phyloP scores from a whole-genome alignment of 345 rosid species.

The Eucalyptus tenuipes region DNA sequence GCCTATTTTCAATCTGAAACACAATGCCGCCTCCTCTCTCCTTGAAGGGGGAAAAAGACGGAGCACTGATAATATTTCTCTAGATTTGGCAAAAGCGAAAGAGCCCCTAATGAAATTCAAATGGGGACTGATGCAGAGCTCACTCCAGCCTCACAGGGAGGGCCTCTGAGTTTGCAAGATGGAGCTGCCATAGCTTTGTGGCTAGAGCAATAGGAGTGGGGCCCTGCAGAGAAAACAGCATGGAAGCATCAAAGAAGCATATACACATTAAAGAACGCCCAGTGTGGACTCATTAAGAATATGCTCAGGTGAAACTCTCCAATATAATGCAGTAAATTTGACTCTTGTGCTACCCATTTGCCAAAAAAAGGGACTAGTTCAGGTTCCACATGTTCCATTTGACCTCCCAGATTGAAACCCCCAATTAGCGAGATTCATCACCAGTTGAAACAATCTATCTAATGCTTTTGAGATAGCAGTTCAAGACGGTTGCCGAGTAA shows the following conservation, averaged over 20 bases:
- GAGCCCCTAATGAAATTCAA: background rate
- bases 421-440: background rate
- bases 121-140: background rate
- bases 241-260: background rate
- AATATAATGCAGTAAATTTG: background rate
- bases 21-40: too few species aligned
- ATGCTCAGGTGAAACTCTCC: background rate
- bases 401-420: background rate
- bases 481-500: background rate
- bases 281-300: background rate
- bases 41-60: background rate
- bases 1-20: background rate
- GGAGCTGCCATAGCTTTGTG: background rate
- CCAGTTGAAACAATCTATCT: background rate
- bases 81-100: background rate
- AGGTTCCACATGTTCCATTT: background rate
- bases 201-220: background rate
- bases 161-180: too few species aligned
- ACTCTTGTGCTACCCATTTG: background rate
- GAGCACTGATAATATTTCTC: background rate
- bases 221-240: background rate
- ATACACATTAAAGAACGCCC: background rate
- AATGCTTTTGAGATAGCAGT: background rate
- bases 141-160: background rate
- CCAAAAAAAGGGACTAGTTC: background rate